Conservation (phyloP, 2,329 filamentous ascomycete genomes). For the Cryphonectria nitschkei region DNA sequence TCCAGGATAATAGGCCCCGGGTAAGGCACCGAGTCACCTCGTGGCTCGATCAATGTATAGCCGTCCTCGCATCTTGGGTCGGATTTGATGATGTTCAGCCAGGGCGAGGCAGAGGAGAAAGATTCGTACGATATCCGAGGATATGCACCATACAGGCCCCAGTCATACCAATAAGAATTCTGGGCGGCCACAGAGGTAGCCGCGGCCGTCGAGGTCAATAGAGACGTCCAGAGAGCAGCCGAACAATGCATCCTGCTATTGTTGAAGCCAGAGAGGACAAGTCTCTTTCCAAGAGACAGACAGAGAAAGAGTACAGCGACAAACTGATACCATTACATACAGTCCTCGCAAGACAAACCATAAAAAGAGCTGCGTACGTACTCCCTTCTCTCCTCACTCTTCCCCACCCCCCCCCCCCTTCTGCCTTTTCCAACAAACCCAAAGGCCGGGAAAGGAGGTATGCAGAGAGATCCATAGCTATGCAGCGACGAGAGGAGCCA, state of each 20-base stretch:
- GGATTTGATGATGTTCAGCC: constrained; percentile 29
- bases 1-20: constrained; percentile 35
- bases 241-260: background rate
- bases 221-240: background rate
- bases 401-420: background rate
- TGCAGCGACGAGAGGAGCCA: background rate
- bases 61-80: constrained; percentile 28
- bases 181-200: constrained; percentile 11
- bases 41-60: constrained; percentile 29
- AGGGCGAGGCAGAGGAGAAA: constrained; percentile 25
- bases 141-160: constrained; percentile 30
- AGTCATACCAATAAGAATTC: constrained; percentile 26
- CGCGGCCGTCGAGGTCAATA: background rate
- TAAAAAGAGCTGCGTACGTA: background rate
- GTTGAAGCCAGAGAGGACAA: background rate
- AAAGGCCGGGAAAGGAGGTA: background rate
- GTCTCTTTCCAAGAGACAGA: background rate
- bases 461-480: background rate
- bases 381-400: background rate
- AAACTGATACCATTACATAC: background rate
- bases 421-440: background rate
- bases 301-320: too few species aligned
- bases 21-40: constrained; percentile 26
- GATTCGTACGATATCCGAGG: constrained; percentile 28
- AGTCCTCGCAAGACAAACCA: background rate